Conservation (phyloP, 805 yeast species). For the Lachancea waltii region DNA sequence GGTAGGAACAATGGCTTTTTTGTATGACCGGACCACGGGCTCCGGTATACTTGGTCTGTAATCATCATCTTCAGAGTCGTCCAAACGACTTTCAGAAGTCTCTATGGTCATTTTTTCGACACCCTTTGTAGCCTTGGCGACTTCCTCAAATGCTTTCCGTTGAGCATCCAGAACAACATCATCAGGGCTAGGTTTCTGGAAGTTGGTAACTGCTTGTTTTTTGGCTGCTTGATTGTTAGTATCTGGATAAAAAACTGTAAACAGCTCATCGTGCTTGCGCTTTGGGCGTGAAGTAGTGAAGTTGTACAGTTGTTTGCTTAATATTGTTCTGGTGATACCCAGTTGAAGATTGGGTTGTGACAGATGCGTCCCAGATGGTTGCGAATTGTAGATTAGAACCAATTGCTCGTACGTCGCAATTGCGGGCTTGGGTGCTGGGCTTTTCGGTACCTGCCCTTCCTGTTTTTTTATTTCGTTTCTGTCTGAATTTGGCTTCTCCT, state of each 20-base stretch:
- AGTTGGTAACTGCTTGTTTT: conserved; percentile 41
- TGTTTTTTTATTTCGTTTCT: neutral
- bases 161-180: conserved; percentile 62
- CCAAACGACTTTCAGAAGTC: no score
- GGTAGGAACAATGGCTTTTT: conserved; percentile 25
- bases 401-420: no score
- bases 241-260: conserved; percentile 31
- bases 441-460: neutral
- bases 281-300: conserved; percentile 7
- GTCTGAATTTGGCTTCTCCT: neutral
- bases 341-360: neutral
- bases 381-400: neutral
- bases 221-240: conserved; percentile 40
- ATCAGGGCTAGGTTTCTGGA: conserved; percentile 75
- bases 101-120: conserved; percentile 6
- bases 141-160: conserved; percentile 36
- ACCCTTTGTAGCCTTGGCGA: conserved; percentile 25
- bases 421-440: no score
- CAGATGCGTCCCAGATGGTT: no score
- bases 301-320: neutral
- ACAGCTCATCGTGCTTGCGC: conserved; percentile 26
- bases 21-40: conserved; percentile 18
- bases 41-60: conserved; percentile 20
- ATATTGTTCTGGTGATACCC: neutral
- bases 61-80: conserved; percentile 21